Conservation (phyloP, 2,329 filamentous ascomycete genomes). For the Fusarium pseudocircinatum region DNA sequence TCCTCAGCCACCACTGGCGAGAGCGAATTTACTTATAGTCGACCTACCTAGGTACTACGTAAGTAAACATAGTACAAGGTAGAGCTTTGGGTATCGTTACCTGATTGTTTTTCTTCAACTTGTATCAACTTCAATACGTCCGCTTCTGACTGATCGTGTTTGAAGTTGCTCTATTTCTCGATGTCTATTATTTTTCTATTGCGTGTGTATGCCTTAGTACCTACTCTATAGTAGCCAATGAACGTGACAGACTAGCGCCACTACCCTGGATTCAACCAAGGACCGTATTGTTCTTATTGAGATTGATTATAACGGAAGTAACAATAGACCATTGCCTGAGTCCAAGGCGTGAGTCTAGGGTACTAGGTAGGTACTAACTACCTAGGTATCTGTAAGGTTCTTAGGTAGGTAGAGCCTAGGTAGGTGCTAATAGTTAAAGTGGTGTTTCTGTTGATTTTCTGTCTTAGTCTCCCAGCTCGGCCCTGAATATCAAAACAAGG, state of each 20-base stretch:
- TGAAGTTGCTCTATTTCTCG: background rate
- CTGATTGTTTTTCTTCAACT: background rate
- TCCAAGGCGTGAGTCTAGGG: background rate
- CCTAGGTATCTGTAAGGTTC: too few relatives aligned
- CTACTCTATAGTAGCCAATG: constrained; percentile 1
- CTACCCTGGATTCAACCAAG: constrained; percentile 14
- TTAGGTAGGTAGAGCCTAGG: background rate
- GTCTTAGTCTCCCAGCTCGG: background rate
- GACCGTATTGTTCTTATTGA: background rate
- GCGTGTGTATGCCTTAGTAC: background rate
- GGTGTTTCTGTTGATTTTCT: background rate
- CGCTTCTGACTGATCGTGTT: background rate
- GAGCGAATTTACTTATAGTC: background rate
- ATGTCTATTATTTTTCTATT: background rate
- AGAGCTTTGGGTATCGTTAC: background rate
- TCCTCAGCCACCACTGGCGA: background rate
- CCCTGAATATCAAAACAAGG: background rate
- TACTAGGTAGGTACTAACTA: background rate
- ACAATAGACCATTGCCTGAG: background rate
- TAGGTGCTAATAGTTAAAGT: background rate
- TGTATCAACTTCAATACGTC: background rate
- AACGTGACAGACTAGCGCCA: background rate
- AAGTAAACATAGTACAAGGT: background rate
- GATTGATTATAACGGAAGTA: background rate
- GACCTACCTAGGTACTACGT: background rate